Conservation (phyloP, 345 rosid genomes). For the Clausena lansium region DNA sequence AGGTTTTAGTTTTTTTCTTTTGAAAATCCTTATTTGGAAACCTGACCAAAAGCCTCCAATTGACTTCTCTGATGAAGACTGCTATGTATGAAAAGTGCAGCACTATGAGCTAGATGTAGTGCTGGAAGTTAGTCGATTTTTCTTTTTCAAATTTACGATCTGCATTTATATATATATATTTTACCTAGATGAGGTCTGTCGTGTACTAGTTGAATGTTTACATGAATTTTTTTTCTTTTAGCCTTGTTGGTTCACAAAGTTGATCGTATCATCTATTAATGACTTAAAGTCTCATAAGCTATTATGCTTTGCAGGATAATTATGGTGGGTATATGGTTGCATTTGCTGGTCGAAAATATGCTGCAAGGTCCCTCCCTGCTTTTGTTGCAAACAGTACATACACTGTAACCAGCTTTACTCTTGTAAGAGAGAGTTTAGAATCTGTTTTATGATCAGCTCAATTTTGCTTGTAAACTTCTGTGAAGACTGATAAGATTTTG, state of each 20-base stretch:
- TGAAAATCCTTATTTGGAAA: neutral
- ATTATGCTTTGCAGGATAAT: slow-evolving; percentile 39
- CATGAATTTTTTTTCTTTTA: neutral
- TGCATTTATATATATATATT: neutral
- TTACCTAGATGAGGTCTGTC: neutral
- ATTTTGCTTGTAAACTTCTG: neutral
- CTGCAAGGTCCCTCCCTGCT: slow-evolving; percentile 82
- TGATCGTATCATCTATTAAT: neutral
- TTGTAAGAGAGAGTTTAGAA: slow-evolving; percentile 47
- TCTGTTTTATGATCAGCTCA: neutral
- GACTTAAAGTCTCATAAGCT: neutral
- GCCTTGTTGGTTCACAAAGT: neutral
- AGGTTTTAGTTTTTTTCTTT: neutral
- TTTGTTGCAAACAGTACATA: slow-evolving; percentile 71
- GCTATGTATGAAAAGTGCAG: neutral
- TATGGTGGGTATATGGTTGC: slow-evolving; percentile 96
- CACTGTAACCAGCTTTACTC: slow-evolving; percentile 89
- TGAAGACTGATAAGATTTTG: slow-evolving; percentile 1
- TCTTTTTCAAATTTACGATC: neutral
- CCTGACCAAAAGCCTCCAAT: no score
- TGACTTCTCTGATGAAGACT: neutral
- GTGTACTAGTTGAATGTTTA: neutral
- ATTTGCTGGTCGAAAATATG: slow-evolving; percentile 94
- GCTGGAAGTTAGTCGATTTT: neutral
- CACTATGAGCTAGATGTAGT: neutral